Evolutionary conservation across 2,329 filamentous ascomycete species (phyloP).

Genomic region (Aspergillus sp.): DNA sequence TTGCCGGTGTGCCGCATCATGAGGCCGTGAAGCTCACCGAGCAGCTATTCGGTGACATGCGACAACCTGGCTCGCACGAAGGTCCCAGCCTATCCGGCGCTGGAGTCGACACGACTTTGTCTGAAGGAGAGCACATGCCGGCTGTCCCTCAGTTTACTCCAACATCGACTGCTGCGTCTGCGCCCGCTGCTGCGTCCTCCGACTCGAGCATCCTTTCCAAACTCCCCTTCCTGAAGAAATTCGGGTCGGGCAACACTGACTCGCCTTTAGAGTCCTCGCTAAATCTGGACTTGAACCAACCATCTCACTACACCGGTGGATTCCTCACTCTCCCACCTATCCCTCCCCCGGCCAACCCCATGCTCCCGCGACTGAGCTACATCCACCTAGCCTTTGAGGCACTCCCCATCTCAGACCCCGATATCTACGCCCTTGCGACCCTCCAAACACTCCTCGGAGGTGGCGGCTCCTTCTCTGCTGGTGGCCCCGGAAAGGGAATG

Average conservation of each 20-base stretch:
- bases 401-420: conserved; percentile 81
- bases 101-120: conserved; percentile 56
- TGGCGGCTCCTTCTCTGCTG: conserved; percentile 93
- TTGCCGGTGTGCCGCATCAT: conserved; percentile 83
- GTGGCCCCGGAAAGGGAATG: conserved; percentile 98
- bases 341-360: conserved; percentile 73
- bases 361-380: conserved; percentile 78
- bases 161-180: conserved; percentile 37
- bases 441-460: conserved; percentile 94
- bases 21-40: conserved; percentile 78
- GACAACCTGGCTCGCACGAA: conserved; percentile 51
- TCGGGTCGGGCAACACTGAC: conserved; percentile 58
- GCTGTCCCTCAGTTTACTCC: conserved; percentile 43
- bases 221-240: conserved; percentile 85
- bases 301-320: conserved; percentile 88
- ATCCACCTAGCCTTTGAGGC: conserved; percentile 97
- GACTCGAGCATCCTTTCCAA: conserved; percentile 71
- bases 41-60: conserved; percentile 91
- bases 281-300: conserved; percentile 58
- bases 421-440: conserved; percentile 95
- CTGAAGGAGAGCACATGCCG: conserved; percentile 31
- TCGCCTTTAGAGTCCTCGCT: conserved; percentile 55
- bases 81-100: conserved; percentile 53
- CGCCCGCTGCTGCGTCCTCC: conserved; percentile 45
- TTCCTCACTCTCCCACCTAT: conserved; percentile 83